Base-by-base conservation (phyloP, 331 rosid genomes). In the Saraca asoca region DNA sequence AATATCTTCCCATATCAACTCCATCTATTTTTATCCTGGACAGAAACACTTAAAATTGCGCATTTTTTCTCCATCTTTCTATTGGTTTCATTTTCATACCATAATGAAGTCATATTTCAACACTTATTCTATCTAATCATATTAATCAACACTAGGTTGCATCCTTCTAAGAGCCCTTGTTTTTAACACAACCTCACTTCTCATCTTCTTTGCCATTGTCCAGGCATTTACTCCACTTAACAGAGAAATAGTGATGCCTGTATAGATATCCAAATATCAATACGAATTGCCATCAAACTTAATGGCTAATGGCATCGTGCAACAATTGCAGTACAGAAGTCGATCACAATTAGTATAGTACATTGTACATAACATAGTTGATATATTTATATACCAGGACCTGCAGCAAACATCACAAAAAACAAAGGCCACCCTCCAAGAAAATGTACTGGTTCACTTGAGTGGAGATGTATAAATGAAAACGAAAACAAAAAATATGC, bases 171-270 rank as follows among this genome's bases (percentile, higher is more conserved):
- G 11, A 39, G 49, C 39, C 31, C 55, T 51, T 6, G 51, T 67
- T 66, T 66, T 58, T n/a, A 59, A 53, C 64, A 66, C 10, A 59
- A 19, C 57, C 67, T 34, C 58, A 55, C 18, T 58, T 64, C 51
- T 68, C 60, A 73, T 68, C 60, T 68, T 15, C 15, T 37, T 57
- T 68, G 58, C 62, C 29, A 65, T 45, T 19, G 37, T 24, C 66
- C 62, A 69, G 54, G 20, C 51, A 52, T 51, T 49, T 57, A 57
- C 59, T 64, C 31, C 34, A 33, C 48, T 45, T 18, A 45, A 49
- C 57, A 37, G 45, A 43, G 51, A 50, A 34, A 56, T 39, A 39
- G 20, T 11, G 79, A 69, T 19, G 46, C 37, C 58, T 51, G 17
- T 55, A 34, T 5, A 50, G 29, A 68, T 43, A 73, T 31, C 64